Percentiles rank a stretch among this genome's conserved stretches.
phyloP scores from a whole-genome alignment of 2,329 filamentous ascomycete genomes.

The Talaromyces sp. region DNA sequence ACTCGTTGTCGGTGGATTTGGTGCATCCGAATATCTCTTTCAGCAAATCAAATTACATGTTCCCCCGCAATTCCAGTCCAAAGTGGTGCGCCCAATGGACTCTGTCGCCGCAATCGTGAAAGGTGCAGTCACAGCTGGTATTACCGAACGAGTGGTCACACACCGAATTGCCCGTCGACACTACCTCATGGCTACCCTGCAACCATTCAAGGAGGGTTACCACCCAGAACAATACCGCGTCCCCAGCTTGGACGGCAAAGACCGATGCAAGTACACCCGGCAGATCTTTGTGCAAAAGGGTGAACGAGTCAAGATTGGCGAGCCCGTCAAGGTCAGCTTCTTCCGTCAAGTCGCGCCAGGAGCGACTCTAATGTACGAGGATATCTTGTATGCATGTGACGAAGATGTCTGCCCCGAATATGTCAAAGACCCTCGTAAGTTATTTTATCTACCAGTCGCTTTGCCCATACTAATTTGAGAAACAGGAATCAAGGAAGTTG shows the following conservation, averaged over 20 bases:
- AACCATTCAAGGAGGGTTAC: constrained; percentile 98
- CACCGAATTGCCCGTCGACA: constrained; percentile 95
- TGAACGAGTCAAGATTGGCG: constrained; percentile 97
- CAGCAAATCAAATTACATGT: constrained; percentile 99
- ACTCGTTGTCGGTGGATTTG: constrained; percentile 94
- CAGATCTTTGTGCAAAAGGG: constrained; percentile 99
- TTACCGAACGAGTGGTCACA: constrained; percentile 93
- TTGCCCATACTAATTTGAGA: background rate
- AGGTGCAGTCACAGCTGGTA: constrained; percentile 94
- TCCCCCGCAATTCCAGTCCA: constrained; percentile 95
- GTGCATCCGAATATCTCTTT: constrained; percentile 97
- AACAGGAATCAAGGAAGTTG: constrained; percentile 95
- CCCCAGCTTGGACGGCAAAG: constrained; percentile 91
- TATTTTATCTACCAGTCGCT: background rate
- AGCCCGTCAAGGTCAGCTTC: constrained; percentile 97
- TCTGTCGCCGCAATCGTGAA: constrained; percentile 98
- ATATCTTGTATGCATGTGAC: constrained; percentile 95
- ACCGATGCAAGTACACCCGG: constrained; percentile 95
- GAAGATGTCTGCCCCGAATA: constrained; percentile 98
- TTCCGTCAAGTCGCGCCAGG: constrained; percentile 97
- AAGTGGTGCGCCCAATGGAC: constrained; percentile 98
- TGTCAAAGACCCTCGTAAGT: constrained; percentile 96
- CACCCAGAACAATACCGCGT: constrained; percentile 98
- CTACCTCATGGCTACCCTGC: constrained; percentile 97
- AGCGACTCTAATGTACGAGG: constrained; percentile 98